Evolutionary conservation across 805 yeast species (phyloP), one percentile per base, ranked within the genome.

Genomic region (Danielia reshetovae): DNA sequence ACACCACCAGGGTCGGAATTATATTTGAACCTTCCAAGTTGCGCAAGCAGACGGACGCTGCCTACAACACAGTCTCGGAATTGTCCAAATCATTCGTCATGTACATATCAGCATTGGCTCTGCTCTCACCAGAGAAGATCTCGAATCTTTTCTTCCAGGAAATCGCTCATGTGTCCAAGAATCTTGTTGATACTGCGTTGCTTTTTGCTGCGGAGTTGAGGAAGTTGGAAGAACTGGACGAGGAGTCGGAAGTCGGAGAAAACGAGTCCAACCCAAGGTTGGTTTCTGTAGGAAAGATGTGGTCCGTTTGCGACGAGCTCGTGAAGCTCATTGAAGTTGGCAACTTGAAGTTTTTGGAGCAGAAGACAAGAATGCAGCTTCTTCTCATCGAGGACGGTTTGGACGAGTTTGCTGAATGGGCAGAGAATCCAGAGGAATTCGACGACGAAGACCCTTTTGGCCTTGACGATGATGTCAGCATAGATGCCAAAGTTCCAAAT

Each of bases 1-100:
- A 85, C 52, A 68, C 81, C 2, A 86, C 95, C 2, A 85, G 85
- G 53, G 63, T 85, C 5, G 89, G 88, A 1, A 70, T 82, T 18
- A 74, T 81, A 0, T 82, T 78, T 62, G 77, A 76, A 47, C 79
- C 85, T 2, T 78, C 79, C 1, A 68, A 74, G 27, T 39, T 65
- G 17, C 33, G 34, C 16, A 52, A 51, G 14, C 59, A 67, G 15
- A 51, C 58, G 0, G 64, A 62, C 31, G 77, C 82, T 1, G 79
- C 81, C 0, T 63, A 55, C 40, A 60, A 57, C 9, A 75, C 79
- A 17, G 43, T 76, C 5, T 67, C 65, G 36, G 74, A 75, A 24
- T 52, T 70, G 4, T 61, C 74, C 0, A 65, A 68, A 31, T 56
- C 70, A 10, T 45, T 67, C n/a, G 63, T 75, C 2, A 51, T 73